These are phyloP conservation scores for Metarhizium anisopliae DNA, from an alignment of 2,329 filamentous ascomycete genomes.

Conservation along the genomic window DNA sequence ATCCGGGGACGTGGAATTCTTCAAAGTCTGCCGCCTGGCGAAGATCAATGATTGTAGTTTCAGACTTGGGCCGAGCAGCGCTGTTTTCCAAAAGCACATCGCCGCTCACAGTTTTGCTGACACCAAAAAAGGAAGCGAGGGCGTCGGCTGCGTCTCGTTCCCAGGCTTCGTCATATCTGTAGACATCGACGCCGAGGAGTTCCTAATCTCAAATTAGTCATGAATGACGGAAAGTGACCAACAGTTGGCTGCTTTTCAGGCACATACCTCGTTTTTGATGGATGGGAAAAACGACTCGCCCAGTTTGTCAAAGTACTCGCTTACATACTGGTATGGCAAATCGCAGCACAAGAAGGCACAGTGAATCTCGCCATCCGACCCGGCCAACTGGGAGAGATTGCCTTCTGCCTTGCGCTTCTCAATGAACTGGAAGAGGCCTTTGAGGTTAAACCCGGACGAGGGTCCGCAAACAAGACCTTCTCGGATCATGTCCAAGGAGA, in stretches of 20 bases:
- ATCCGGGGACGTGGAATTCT: slow-evolving; percentile 31
- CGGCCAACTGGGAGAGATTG: slow-evolving; percentile 33
- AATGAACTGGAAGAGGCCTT: slow-evolving; percentile 41
- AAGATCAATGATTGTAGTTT: slow-evolving; percentile 33
- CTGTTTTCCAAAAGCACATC: slow-evolving; percentile 7
- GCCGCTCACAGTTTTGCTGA: slow-evolving; percentile 6
- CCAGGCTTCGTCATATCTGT: slow-evolving; percentile 46
- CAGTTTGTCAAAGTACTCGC: slow-evolving; percentile 50
- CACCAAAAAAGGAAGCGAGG: slow-evolving; percentile 23
- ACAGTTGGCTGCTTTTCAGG: too few species aligned
- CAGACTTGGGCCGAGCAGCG: slow-evolving; percentile 10
- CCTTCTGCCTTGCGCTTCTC: slow-evolving; percentile 36
- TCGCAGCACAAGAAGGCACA: slow-evolving; percentile 56
- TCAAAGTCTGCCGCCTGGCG: slow-evolving; percentile 32
- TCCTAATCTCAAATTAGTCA: slow-evolving; percentile 19
- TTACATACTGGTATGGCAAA: slow-evolving; percentile 53
- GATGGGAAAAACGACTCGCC: slow-evolving; percentile 36
- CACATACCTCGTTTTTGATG: slow-evolving; percentile 33
- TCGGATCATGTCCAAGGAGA: slow-evolving; percentile 45
- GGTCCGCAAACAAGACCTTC: slow-evolving; percentile 52
- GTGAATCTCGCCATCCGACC: slow-evolving; percentile 34
- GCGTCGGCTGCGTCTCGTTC: slow-evolving; percentile 31
- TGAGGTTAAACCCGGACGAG: slow-evolving; percentile 50
- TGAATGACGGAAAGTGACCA: background rate
- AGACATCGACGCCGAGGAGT: slow-evolving; percentile 36